phyloP scores from a whole-genome alignment of 2,329 filamentous ascomycete genomes.

The Penicillium thymicola region DNA sequence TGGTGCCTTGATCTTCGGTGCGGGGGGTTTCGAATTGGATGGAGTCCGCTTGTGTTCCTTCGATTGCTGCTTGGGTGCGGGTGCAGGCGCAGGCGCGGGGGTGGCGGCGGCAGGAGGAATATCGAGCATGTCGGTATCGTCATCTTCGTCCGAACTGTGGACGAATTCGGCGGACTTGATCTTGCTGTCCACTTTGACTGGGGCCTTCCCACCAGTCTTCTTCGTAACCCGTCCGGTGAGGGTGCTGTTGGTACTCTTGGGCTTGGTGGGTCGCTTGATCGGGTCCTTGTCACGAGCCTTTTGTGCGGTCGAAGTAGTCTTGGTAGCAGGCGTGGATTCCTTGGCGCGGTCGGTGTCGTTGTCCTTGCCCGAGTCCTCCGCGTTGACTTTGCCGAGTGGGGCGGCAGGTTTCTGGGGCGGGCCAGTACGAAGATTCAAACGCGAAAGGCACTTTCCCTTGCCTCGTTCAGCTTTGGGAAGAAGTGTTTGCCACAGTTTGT shows the following conservation, averaged over 20 bases:
- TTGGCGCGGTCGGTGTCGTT: constrained; percentile 39
- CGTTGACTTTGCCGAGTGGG: constrained; percentile 29
- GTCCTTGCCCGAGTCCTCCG: constrained; percentile 37
- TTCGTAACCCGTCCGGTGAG: constrained; percentile 44
- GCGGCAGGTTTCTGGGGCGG: constrained; percentile 1
- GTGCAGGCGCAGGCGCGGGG: not conserved
- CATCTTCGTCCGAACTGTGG: constrained; percentile 51
- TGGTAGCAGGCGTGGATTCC: constrained; percentile 25
- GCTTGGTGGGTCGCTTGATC: constrained; percentile 37
- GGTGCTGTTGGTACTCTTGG: constrained; percentile 50
- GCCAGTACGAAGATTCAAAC: constrained; percentile 48
- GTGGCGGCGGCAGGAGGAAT: constrained; percentile 30
- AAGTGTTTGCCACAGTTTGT: constrained; percentile 61
- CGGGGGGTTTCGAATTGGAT: constrained; percentile 16
- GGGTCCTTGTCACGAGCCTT: constrained; percentile 43
- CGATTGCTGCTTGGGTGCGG: constrained; percentile 20
- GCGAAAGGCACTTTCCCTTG: constrained; percentile 60
- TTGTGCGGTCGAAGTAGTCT: constrained; percentile 26
- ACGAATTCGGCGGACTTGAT: constrained; percentile 55
- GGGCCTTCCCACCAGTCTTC: constrained; percentile 43
- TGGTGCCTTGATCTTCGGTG: constrained; percentile 18
- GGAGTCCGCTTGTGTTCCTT: constrained; percentile 15
- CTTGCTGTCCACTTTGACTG: constrained; percentile 42
- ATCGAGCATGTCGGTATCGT: constrained; percentile 32
- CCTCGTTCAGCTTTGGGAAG: constrained; percentile 59